phyloP scores from a whole-genome alignment of 108 stramenopile species.

The Parietichytrium sp. region DNA sequence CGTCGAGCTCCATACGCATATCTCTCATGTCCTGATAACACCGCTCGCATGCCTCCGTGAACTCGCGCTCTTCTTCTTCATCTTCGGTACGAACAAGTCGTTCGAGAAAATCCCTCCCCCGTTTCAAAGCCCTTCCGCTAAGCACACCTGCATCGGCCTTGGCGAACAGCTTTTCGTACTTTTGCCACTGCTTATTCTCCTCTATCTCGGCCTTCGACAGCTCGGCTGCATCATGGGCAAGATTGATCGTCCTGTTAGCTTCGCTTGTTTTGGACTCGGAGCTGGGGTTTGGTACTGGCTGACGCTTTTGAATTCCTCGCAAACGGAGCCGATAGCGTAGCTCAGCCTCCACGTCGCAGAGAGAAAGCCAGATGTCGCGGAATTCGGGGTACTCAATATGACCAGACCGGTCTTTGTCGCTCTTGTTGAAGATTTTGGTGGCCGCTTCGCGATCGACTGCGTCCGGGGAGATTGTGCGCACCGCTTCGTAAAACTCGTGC shows the following conservation, averaged over 20 bases:
- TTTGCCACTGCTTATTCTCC: too few relatives aligned
- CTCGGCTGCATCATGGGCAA: too few relatives aligned
- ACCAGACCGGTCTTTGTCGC: constrained; percentile 56
- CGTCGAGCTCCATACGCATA: not conserved
- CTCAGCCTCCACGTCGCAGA: constrained; percentile 60
- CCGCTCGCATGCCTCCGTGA: not conserved
- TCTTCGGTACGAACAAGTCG: constrained; percentile 55
- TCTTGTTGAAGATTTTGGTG: constrained; percentile 58
- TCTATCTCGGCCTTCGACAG: too few relatives aligned
- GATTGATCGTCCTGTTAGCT: too few relatives aligned
- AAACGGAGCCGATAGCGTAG: constrained; percentile 55
- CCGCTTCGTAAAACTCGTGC: constrained; percentile 68
- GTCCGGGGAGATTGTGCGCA: constrained; percentile 57
- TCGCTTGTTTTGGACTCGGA: too few relatives aligned
- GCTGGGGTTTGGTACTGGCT: too few relatives aligned
- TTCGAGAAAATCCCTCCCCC: too few relatives aligned
- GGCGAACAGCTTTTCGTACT: too few relatives aligned
- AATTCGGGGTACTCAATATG: constrained; percentile 68
- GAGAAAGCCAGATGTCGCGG: constrained; percentile 59
- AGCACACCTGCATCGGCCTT: too few relatives aligned
- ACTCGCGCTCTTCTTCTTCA: constrained; percentile 48
- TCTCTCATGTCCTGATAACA: not conserved
- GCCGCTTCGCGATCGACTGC: constrained; percentile 47
- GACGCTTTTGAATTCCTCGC: too few relatives aligned
- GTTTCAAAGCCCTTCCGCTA: too few relatives aligned